phyloP scores from a whole-genome alignment of 78 protist species.

The Tieghemostelium lacteum region DNA sequence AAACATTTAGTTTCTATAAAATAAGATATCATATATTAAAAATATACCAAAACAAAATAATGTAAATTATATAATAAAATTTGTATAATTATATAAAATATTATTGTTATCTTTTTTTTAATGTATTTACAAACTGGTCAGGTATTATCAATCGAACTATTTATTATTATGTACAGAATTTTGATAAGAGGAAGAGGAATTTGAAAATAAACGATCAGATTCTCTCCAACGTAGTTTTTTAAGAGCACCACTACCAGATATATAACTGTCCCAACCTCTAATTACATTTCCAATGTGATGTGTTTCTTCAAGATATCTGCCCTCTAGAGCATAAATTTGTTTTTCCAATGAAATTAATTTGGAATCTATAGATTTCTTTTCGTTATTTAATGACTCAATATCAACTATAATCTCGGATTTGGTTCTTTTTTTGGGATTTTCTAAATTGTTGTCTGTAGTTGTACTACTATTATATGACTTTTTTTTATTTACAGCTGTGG shows the following conservation, averaged over 20 bases:
- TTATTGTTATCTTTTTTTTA: background rate
- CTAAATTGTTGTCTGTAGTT: background rate
- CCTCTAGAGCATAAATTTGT: conserved; percentile 83
- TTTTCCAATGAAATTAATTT: conserved; percentile 53
- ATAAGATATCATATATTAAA: too few relatives aligned
- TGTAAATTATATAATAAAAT: too few relatives aligned
- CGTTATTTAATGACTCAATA: conserved; percentile 24
- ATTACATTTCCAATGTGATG: conserved; percentile 81
- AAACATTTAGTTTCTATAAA: too few relatives aligned
- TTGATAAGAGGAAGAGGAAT: conserved; percentile 44
- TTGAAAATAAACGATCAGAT: conserved; percentile 48
- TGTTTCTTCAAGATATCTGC: conserved; percentile 77
- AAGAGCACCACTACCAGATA: conserved; percentile 81
- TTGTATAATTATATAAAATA: too few relatives aligned
- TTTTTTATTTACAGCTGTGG: background rate
- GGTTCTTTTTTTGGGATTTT: conserved; percentile 15
- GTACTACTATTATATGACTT: background rate
- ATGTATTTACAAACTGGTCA: background rate
- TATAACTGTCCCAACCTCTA: conserved; percentile 79
- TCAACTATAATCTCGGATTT: conserved; percentile 55
- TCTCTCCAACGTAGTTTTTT: conserved; percentile 75
- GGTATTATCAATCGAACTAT: too few relatives aligned
- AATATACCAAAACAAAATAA: too few relatives aligned
- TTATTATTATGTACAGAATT: conserved; percentile 12
- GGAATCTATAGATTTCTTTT: conserved; percentile 40